A percentile compares a stretch with the other conserved stretches of the same genome.
phyloP scores from a whole-genome alignment of 164 flowering plant genomes.

The Warburgia ugandensis region DNA sequence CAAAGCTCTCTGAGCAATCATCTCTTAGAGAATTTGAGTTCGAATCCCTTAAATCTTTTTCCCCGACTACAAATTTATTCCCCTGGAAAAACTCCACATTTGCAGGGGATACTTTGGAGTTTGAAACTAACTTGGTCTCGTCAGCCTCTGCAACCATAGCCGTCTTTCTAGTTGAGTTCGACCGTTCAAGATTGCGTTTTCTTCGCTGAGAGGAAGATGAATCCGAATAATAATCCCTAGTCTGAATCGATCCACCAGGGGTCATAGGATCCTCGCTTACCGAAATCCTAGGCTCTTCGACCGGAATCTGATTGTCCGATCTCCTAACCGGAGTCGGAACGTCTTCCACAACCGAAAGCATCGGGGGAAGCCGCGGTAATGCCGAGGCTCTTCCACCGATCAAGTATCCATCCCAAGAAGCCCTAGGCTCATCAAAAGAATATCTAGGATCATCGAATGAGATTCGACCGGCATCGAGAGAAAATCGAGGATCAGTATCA shows the following conservation, averaged over 20 bases:
- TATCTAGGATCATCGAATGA: slow-evolving; percentile 63
- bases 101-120: slow-evolving; percentile 52
- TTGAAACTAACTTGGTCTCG: slow-evolving; percentile 44
- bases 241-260: slow-evolving; percentile 87
- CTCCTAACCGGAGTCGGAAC: slow-evolving; percentile 40
- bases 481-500: slow-evolving; percentile 45
- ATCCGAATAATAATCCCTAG: slow-evolving; percentile 84
- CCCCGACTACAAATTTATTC: slow-evolving; percentile 23
- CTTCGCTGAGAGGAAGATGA: slow-evolving; percentile 50
- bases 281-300: slow-evolving; percentile 45
- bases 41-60: slow-evolving; percentile 38
- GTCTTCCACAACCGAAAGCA: slow-evolving; percentile 77
- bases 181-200: slow-evolving; percentile 72
- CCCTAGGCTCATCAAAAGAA: slow-evolving; percentile 84
- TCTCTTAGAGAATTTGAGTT: slow-evolving; percentile 67
- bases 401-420: slow-evolving; percentile 92
- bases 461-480: slow-evolving; percentile 42
- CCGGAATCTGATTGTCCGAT: slow-evolving; percentile 61
- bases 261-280: slow-evolving; percentile 35
- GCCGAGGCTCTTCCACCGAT: slow-evolving; percentile 23
- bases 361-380: slow-evolving; percentile 47
- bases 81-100: slow-evolving; percentile 27
- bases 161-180: slow-evolving; percentile 56
- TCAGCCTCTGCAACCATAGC: slow-evolving; percentile 70
- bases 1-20: slow-evolving; percentile 61